A percentile compares a stretch with the other conserved stretches of the same genome.
Evolutionary conservation across 2,329 filamentous ascomycete species (phyloP).

Genomic region (Colletotrichum lentis): DNA sequence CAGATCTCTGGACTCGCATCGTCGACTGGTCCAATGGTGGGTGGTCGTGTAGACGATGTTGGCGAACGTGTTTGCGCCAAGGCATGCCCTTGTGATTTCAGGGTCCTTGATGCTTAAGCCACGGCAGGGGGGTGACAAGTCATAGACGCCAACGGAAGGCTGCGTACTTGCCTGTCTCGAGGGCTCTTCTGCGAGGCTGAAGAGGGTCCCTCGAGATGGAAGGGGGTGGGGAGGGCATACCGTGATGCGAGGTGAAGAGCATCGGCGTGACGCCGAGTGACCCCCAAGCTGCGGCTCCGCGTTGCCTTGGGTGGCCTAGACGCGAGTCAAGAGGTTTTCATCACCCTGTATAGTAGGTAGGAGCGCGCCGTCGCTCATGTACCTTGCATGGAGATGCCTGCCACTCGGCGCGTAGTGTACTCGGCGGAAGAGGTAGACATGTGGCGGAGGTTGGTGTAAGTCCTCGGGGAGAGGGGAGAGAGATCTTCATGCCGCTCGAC

Average conservation of each 20-base stretch:
- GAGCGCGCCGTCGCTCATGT: conserved; percentile 2
- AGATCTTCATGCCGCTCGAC: conserved; percentile 20
- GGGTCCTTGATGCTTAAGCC: conserved; percentile 16
- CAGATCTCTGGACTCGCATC: conserved; percentile 17
- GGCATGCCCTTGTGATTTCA: conserved; percentile 14
- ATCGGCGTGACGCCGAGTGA: conserved; percentile 33
- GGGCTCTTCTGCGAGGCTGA: conserved; percentile 19
- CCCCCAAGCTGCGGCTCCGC: neutral
- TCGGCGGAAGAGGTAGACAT: conserved; percentile 12
- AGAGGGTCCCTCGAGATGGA: neutral
- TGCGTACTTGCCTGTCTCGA: conserved; percentile 26
- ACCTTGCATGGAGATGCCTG: conserved; percentile 17
- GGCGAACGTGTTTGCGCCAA: conserved; percentile 25
- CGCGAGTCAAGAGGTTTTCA: conserved; percentile 5
- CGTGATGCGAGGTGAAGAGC: conserved; percentile 2
- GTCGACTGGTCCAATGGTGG: conserved; percentile 11
- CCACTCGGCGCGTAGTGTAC: conserved; percentile 24
- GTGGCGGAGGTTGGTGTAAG: neutral
- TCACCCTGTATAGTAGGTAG: conserved; percentile 1
- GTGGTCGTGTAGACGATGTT: conserved; percentile 7
- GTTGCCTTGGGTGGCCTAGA: neutral
- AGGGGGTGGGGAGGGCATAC: neutral
- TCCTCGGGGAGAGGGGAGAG: neutral
- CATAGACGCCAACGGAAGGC: conserved; percentile 21
- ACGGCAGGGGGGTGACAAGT: conserved; percentile 27